Percentiles rank a stretch among this genome's conserved stretches.
These are phyloP conservation scores for Cytospora schulzeri DNA, from an alignment of 2,329 filamentous ascomycete species.

Conservation along the genomic window DNA sequence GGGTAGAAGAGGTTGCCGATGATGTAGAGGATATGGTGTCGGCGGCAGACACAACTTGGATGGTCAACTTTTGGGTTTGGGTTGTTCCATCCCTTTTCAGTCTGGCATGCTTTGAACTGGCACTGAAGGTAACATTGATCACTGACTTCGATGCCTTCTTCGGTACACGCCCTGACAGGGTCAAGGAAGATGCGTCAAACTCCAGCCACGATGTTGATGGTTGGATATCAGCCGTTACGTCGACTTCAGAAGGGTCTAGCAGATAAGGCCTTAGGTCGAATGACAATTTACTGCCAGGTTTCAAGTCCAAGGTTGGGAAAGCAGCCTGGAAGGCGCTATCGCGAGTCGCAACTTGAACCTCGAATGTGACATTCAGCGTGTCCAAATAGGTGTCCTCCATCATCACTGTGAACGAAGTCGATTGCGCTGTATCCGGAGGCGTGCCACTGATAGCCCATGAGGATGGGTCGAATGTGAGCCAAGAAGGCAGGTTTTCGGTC, in stretches of 20 bases:
- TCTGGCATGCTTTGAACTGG: constrained; percentile 32
- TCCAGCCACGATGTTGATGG: constrained; percentile 48
- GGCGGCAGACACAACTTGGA: constrained; percentile 38
- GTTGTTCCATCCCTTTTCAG: constrained; percentile 22
- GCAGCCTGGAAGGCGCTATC: constrained; percentile 45
- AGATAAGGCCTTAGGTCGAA: constrained; percentile 49
- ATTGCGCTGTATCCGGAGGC: constrained; percentile 59
- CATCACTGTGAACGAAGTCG: constrained; percentile 63
- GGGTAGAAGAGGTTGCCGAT: constrained; percentile 28
- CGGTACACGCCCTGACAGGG: constrained; percentile 46
- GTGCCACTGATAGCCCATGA: constrained; percentile 67
- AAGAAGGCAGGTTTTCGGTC: constrained; percentile 59
- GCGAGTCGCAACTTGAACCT: constrained; percentile 32
- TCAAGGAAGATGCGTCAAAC: constrained; percentile 37
- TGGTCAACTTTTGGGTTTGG: constrained; percentile 42
- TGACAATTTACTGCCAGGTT: constrained; percentile 44
- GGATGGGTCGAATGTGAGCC: constrained; percentile 67
- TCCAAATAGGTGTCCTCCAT: constrained; percentile 63
- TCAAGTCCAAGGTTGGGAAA: constrained; percentile 43
- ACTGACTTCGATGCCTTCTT: constrained; percentile 34
- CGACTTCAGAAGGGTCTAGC: constrained; percentile 41
- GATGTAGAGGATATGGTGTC: constrained; percentile 30
- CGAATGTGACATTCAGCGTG: constrained; percentile 58
- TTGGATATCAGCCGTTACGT: constrained; percentile 40
- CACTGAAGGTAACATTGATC: constrained; percentile 35